Percentiles rank a stretch among this genome's conserved stretches.
Evolutionary conservation across 768 basidiomycete genomes (phyloP).

Genomic region (Termitomyces sp.): DNA sequence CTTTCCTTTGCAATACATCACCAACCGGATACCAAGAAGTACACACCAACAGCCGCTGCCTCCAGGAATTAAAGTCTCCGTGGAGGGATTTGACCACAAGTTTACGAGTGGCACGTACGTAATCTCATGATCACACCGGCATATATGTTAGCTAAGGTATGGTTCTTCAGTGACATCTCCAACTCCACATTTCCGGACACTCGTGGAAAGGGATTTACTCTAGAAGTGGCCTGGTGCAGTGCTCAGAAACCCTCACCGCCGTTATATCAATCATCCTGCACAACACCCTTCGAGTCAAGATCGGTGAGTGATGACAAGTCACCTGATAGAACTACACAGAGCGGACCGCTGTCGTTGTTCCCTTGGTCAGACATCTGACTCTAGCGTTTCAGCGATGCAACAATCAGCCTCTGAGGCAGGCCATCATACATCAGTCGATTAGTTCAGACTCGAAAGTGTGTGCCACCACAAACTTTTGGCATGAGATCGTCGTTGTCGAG

Average conservation of each 20-base stretch:
- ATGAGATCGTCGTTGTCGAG: neutral
- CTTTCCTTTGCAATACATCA: neutral
- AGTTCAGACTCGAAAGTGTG: neutral
- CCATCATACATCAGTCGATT: neutral
- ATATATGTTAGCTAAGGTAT: neutral
- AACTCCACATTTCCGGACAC: neutral
- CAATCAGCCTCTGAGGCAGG: neutral
- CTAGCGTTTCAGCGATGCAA: neutral
- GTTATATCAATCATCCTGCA: neutral
- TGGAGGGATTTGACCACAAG: neutral
- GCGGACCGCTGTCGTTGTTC: neutral
- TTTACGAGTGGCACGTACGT: neutral
- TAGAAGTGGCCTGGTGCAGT: neutral
- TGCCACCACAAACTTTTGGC: neutral
- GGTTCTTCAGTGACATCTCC: neutral
- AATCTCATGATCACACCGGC: neutral
- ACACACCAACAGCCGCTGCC: too few relatives aligned
- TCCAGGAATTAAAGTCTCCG: too few relatives aligned
- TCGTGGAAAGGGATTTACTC: neutral
- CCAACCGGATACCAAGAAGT: neutral
- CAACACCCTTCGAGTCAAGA: neutral
- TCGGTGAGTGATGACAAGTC: neutral
- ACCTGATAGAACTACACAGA: neutral
- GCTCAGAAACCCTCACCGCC: too few relatives aligned
- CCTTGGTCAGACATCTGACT: neutral